Conservation (phyloP, 2,329 filamentous ascomycete species). For the Neofusicoccum cordaticola region DNA sequence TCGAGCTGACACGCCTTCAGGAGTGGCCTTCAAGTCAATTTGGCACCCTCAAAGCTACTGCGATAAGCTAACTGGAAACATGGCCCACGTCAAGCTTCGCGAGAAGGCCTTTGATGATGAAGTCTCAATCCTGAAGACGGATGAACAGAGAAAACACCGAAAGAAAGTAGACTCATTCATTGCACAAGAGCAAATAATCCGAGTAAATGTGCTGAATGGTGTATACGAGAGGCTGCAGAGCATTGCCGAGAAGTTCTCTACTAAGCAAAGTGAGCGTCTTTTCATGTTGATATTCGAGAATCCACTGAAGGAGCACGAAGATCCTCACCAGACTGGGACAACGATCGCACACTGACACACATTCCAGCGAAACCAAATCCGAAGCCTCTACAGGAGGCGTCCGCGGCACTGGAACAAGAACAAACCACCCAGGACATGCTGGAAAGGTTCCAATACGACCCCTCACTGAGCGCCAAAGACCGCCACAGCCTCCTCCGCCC, state of each 20-base stretch:
- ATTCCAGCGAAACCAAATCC: not conserved
- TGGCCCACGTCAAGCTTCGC: slow-evolving; percentile 3
- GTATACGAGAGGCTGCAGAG: too few species aligned
- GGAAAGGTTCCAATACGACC: not conserved
- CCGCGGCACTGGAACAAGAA: not conserved
- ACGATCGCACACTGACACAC: too few species aligned
- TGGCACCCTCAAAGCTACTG: not conserved
- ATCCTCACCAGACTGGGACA: too few species aligned
- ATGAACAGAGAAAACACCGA: too few species aligned
- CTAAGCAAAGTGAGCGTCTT: not conserved
- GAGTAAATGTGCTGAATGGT: too few species aligned
- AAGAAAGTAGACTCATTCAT: too few species aligned
- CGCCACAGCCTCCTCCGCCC: not conserved
- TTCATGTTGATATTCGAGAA: too few species aligned
- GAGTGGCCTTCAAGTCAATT: not conserved
- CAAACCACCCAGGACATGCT: not conserved
- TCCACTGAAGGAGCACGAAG: too few species aligned
- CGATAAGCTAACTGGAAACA: not conserved
- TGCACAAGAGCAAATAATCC: too few species aligned
- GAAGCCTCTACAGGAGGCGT: fast-evolving
- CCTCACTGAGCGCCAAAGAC: not conserved
- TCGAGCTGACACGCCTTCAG: not conserved
- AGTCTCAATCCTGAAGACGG: too few species aligned
- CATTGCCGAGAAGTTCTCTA: not conserved
- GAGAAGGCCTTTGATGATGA: not conserved